Evolutionary conservation across 768 basidiomycete species (phyloP), one percentile per base, ranked within the genome.

Genomic region (Leccinellum albellum): DNA sequence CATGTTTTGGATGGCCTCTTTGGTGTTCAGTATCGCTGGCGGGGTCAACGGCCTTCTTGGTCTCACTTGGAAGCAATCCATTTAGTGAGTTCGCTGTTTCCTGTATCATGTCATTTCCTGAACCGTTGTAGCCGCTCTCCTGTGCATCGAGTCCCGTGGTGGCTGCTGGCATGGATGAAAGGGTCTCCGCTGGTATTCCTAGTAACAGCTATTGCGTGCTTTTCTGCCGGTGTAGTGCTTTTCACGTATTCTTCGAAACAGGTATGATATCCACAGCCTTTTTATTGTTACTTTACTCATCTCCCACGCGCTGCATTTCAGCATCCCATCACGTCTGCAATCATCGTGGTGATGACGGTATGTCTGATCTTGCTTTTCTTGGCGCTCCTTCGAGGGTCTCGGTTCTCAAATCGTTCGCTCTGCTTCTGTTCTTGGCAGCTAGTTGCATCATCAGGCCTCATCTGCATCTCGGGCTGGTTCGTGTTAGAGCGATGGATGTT

Each of bases 141-240:
- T 24, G 67, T 77, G 20, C 76, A 82, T 52, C 75, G 79, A 32
- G 79, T 82, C 13, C 81, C 80, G 6, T 80, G 80, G 81, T 81
- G 80, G 80, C 69, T 82, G 15, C 66, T 81, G 21, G 86, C 88
- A 61, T 92, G 88, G 88, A 90, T 91, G 75, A 91, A 91, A 66
- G 79, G 88, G 13, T 89, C 88, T 1, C 89, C 90, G 9, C 78
- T 92, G 32, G 86, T 91, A 53, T 90, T 91, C 72, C 82, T 92
- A 50, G 88, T 91, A 44, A 77, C 89, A 61, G 89, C 90, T 24
- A 89, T 91, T 24, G 87, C 86, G 10, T 87, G 86, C 68, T 92
- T 92, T 71, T 89, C 87, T 2, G 79, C 87, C 31, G 89, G 89
- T 1, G 75, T 91, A 14, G 84, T 87, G 55, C 80, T 86, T 31